phyloP scores from a whole-genome alignment of 2,329 filamentous ascomycete species.

The Talaromyces rugulosus region DNA sequence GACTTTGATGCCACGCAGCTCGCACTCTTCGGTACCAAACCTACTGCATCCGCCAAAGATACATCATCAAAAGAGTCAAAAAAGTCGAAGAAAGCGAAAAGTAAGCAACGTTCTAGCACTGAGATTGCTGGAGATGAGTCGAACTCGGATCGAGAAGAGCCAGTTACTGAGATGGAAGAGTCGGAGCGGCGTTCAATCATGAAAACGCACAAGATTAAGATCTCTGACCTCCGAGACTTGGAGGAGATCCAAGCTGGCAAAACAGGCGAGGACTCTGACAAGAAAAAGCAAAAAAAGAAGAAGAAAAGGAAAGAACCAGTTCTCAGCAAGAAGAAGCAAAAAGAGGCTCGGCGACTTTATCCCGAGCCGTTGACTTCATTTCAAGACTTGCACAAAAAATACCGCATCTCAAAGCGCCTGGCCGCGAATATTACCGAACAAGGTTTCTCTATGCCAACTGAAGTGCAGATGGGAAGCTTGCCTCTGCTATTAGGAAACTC shows the following conservation, averaged over 20 bases:
- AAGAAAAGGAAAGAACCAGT: slow-evolving; percentile 53
- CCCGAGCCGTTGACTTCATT: slow-evolving; percentile 79
- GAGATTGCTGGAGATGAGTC: slow-evolving; percentile 13
- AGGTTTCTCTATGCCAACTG: slow-evolving; percentile 82
- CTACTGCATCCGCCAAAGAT: neutral
- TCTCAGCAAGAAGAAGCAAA: slow-evolving; percentile 46
- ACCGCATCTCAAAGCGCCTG: slow-evolving; percentile 69
- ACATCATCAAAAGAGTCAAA: slow-evolving; percentile 12
- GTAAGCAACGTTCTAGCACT: slow-evolving; percentile 10
- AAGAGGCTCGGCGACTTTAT: slow-evolving; percentile 57
- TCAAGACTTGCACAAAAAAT: slow-evolving; percentile 63
- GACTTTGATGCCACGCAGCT: slow-evolving; percentile 22
- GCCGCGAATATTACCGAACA: slow-evolving; percentile 77
- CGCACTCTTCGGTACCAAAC: slow-evolving; percentile 33
- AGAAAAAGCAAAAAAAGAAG: slow-evolving; percentile 43
- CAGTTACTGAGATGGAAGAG: slow-evolving; percentile 49
- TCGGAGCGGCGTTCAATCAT: slow-evolving; percentile 71
- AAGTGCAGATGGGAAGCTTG: slow-evolving; percentile 84
- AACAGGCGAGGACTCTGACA: slow-evolving; percentile 9
- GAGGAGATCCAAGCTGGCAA: slow-evolving; percentile 28
- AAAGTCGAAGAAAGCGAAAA: slow-evolving; percentile 14
- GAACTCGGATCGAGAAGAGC: slow-evolving; percentile 19
- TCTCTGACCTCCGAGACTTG: slow-evolving; percentile 65
- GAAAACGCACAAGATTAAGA: slow-evolving; percentile 77
- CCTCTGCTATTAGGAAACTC: slow-evolving; percentile 64